A percentile compares a stretch with the other conserved stretches of the same genome.
phyloP scores from a whole-genome alignment of 768 basidiomycete species.

The Lactarius pseudohatsudake region DNA sequence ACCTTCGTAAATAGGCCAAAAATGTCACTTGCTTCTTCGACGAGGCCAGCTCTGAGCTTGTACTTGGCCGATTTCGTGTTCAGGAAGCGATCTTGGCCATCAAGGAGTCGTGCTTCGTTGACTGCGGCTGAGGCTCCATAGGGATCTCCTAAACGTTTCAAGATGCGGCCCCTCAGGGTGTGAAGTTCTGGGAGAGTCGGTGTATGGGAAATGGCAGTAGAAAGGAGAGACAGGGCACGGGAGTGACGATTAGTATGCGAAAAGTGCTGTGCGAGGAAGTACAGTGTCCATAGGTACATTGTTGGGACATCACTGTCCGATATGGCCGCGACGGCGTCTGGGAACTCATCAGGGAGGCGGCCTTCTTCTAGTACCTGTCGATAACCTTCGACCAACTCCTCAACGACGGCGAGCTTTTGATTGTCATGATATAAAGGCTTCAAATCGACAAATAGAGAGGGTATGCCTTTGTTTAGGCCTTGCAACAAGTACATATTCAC shows the following conservation, averaged over 20 bases:
- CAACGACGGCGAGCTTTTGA: slow-evolving; percentile 64
- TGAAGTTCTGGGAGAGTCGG: slow-evolving; percentile 92
- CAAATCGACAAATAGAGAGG: slow-evolving; percentile 90
- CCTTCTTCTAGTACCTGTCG: slow-evolving; percentile 39
- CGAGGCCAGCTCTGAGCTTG: slow-evolving; percentile 74
- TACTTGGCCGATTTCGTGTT: slow-evolving; percentile 96
- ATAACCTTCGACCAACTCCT: slow-evolving; percentile 62
- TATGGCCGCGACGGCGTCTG: slow-evolving; percentile 14
- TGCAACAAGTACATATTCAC: slow-evolving; percentile 65
- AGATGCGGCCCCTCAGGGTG: slow-evolving; percentile 74
- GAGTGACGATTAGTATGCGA: slow-evolving; percentile 55
- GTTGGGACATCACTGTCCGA: slow-evolving; percentile 59
- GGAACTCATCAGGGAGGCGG: slow-evolving; percentile 19
- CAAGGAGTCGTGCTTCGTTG: slow-evolving; percentile 80
- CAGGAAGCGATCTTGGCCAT: slow-evolving; percentile 92
- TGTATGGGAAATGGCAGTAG: slow-evolving; percentile 73
- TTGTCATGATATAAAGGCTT: slow-evolving; percentile 75
- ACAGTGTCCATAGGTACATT: slow-evolving; percentile 90
- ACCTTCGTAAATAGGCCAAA: slow-evolving; percentile 91
- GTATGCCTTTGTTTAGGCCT: slow-evolving; percentile 81
- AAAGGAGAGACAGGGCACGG: slow-evolving; percentile 60
- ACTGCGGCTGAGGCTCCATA: slow-evolving; percentile 70
- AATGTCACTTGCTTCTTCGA: slow-evolving; percentile 70
- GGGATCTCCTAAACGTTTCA: slow-evolving; percentile 85
- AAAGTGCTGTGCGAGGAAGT: slow-evolving; percentile 91